Conservation (phyloP, 140 eudicot genomes). For the Cichorium intybus region DNA sequence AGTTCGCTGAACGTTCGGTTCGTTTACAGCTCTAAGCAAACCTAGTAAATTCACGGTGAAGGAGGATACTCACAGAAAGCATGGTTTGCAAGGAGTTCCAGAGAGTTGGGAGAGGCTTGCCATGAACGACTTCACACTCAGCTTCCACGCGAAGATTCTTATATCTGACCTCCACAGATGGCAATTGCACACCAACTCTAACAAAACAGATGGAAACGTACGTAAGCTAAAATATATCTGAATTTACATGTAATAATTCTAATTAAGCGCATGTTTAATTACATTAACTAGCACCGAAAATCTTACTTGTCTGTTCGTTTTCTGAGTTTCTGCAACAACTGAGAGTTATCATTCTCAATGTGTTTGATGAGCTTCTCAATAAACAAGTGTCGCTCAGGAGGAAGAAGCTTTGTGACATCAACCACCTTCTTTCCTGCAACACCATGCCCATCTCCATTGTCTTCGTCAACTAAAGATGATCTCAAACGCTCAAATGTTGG, state of each 20-base stretch:
- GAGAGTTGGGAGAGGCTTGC: conserved; percentile 64
- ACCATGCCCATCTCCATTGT: conserved; percentile 20
- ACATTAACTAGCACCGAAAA: neutral
- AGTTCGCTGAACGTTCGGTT: no score
- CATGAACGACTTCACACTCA: conserved; percentile 56
- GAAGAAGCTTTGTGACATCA: conserved; percentile 48
- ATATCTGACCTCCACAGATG: conserved; percentile 53
- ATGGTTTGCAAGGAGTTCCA: conserved; percentile 51
- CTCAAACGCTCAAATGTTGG: conserved; percentile 42
- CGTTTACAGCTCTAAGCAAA: no score
- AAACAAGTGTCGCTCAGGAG: conserved; percentile 49
- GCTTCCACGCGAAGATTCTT: conserved; percentile 47
- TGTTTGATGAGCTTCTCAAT: conserved; percentile 56
- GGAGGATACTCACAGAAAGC: conserved; percentile 40
- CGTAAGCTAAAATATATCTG: neutral
- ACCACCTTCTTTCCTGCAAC: conserved; percentile 35
- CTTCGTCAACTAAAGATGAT: conserved; percentile 44
- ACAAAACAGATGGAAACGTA: neutral
- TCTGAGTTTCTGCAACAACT: conserved; percentile 42
- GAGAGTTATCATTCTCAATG: conserved; percentile 50
- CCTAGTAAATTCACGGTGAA: neutral
- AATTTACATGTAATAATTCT: neutral
- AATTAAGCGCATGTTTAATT: neutral
- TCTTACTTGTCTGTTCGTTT: conserved; percentile 50
- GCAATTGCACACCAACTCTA: conserved; percentile 54